Percentiles rank a stretch among this genome's conserved stretches.
Evolutionary conservation across 1,284 basidiomycete species (phyloP).

Genomic region (Kalmanozyma brasiliensis): DNA sequence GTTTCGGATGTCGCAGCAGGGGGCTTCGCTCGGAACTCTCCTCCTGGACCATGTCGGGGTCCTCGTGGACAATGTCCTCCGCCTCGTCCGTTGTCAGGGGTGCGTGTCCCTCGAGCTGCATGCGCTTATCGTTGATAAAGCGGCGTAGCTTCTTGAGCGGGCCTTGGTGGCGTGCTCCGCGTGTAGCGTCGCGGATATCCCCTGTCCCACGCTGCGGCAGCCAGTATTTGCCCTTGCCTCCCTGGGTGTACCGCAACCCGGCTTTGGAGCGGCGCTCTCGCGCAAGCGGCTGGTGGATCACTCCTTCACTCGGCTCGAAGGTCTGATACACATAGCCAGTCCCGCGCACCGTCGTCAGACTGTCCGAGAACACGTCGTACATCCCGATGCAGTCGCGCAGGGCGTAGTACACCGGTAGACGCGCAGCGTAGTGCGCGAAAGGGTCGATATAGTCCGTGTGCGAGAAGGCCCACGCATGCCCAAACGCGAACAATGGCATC

Average conservation of each 20-base stretch:
- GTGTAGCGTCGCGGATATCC: constrained; percentile 35
- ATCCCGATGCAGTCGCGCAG: constrained; percentile 79
- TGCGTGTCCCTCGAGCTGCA: constrained; percentile 76
- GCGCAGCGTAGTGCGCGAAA: constrained; percentile 50
- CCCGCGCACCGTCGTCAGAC: constrained; percentile 82
- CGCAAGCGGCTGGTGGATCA: constrained; percentile 74
- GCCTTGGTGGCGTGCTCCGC: constrained; percentile 62
- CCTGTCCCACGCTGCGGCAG: constrained; percentile 46
- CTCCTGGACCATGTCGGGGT: constrained; percentile 67
- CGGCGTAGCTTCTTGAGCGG: constrained; percentile 69
- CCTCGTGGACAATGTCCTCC: constrained; percentile 76
- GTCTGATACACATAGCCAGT: constrained; percentile 93
- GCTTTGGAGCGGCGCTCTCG: constrained; percentile 54
- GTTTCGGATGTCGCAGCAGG: constrained; percentile 22
- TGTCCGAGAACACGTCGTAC: constrained; percentile 88
- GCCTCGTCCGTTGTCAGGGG: constrained; percentile 79
- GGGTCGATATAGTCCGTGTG: constrained; percentile 61
- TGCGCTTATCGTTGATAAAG: constrained; percentile 71
- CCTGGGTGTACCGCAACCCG: constrained; percentile 87
- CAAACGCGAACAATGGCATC: constrained; percentile 96
- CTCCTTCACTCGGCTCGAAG: constrained; percentile 93
- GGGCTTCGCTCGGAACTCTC: constrained; percentile 42
- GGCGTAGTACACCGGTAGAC: constrained; percentile 72
- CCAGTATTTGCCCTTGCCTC: constrained; percentile 76
- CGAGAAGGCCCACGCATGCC: constrained; percentile 86